These are phyloP conservation scores for Panellus pusillus DNA, from an alignment of 768 basidiomycete genomes.

Conservation along the genomic window DNA sequence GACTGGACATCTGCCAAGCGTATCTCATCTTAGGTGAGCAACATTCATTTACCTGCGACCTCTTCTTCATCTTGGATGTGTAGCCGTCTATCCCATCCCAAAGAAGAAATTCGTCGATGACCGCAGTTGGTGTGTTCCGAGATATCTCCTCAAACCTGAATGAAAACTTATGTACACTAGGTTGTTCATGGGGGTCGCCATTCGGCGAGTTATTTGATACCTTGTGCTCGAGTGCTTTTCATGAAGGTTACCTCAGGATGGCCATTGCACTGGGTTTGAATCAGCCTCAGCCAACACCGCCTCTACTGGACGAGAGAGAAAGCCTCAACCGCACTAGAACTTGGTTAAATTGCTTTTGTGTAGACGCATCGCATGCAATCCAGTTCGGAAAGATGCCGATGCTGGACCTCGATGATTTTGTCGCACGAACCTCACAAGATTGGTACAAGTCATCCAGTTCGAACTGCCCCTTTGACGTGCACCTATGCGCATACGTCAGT, in stretches of 20 bases:
- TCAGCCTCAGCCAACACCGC: constrained; percentile 51
- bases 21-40: constrained; percentile 52
- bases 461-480: constrained; percentile 43
- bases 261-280: constrained; percentile 72
- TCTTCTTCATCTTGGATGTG: background rate
- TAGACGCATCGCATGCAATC: constrained; percentile 73
- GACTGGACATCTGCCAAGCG: constrained; percentile 79
- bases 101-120: constrained; percentile 70
- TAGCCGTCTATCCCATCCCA: constrained; percentile 58
- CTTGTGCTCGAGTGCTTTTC: background rate
- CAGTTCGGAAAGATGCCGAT: constrained; percentile 76
- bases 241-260: constrained; percentile 42
- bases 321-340: constrained; percentile 68
- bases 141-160: background rate
- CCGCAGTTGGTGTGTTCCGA: constrained; percentile 47
- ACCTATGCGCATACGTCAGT: constrained; percentile 55
- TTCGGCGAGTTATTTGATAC: constrained; percentile 38
- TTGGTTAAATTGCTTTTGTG: constrained; percentile 75
- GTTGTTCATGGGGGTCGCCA: constrained; percentile 71
- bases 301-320: constrained; percentile 58
- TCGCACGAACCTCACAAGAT: constrained; percentile 48
- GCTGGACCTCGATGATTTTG: constrained; percentile 59
- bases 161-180: background rate
- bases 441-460: constrained; percentile 48
- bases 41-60: background rate